These are phyloP conservation scores for Aspergillus fijiensis DNA, from an alignment of 2,329 filamentous ascomycete genomes.

Conservation along the genomic window DNA sequence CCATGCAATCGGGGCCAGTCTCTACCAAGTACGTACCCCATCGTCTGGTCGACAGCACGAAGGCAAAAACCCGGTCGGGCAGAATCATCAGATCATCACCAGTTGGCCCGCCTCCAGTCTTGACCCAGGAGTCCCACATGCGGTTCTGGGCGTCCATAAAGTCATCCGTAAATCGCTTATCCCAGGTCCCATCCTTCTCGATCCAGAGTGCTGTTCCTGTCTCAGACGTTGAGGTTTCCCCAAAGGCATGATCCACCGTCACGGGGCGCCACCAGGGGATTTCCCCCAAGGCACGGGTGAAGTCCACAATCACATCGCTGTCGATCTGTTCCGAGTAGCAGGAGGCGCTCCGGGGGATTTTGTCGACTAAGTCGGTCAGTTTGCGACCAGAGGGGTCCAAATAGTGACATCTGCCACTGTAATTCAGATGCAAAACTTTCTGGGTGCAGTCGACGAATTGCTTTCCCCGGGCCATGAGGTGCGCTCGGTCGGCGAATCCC, in stretches of 20 bases:
- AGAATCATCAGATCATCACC: not conserved
- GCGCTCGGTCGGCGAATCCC: not conserved
- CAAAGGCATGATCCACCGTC: not conserved
- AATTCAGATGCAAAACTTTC: not conserved
- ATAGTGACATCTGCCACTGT: not conserved
- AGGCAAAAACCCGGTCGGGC: not conserved
- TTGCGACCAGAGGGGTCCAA: not conserved
- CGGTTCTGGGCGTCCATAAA: not conserved
- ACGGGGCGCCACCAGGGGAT: not conserved
- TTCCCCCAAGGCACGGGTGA: not conserved
- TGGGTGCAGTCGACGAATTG: not conserved
- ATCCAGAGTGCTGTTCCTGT: not conserved
- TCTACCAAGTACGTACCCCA: not conserved
- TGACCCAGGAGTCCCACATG: not conserved
- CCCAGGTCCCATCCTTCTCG: not conserved
- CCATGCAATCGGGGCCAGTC: no score
- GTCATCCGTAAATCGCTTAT: not conserved
- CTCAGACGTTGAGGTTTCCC: not conserved
- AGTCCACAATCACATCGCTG: not conserved
- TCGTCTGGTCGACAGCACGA: not conserved
- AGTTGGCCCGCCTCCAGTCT: not conserved
- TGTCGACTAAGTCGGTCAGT: not conserved
- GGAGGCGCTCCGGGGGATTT: not conserved
- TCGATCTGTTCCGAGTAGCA: not conserved
- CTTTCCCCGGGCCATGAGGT: not conserved